Conservation (phyloP, 176 grass and related monocot genomes). For the Zizania latifolia region DNA sequence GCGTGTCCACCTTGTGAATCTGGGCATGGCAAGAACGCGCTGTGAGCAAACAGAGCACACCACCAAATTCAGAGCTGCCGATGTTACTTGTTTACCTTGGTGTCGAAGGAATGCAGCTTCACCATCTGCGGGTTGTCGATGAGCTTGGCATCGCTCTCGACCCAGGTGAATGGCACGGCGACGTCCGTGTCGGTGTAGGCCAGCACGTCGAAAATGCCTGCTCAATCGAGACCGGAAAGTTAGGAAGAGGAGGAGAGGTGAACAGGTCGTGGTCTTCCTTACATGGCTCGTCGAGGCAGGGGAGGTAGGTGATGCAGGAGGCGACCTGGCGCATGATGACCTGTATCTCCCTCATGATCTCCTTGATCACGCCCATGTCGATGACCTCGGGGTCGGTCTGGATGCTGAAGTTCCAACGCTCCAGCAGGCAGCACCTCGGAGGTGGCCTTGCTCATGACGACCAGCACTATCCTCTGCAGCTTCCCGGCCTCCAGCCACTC, state of each 20-base stretch:
- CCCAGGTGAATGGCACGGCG: conserved; percentile 66
- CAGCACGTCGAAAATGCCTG: conserved; percentile 92
- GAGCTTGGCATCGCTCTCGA: conserved; percentile 95
- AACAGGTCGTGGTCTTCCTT: too few relatives aligned
- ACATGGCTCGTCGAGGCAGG: conserved; percentile 97
- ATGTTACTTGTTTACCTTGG: conserved; percentile 46
- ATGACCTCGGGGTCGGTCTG: conserved; percentile 82
- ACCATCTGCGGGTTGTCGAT: conserved; percentile 96
- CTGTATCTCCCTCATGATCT: conserved; percentile 99
- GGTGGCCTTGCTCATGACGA: conserved; percentile 90
- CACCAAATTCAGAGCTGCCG: neutral
- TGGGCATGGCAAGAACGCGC: conserved; percentile 42
- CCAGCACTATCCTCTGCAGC: conserved; percentile 85
- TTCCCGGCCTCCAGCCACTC: conserved; percentile 92
- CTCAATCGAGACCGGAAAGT: neutral
- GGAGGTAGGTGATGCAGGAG: conserved; percentile 90
- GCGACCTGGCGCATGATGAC: conserved; percentile 97
- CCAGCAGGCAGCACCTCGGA: conserved; percentile 91
- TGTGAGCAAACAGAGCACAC: neutral
- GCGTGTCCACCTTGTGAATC: conserved; percentile 98
- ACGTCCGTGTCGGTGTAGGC: conserved; percentile 92
- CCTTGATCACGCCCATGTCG: conserved; percentile 71
- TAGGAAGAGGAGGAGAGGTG: neutral
- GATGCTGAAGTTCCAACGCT: conserved; percentile 97
- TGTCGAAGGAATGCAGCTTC: conserved; percentile 96